Evolutionary conservation across 1,284 basidiomycete genomes (phyloP), one percentile per base, ranked within the genome.

Genomic region (Ustilago shanxiensis): DNA sequence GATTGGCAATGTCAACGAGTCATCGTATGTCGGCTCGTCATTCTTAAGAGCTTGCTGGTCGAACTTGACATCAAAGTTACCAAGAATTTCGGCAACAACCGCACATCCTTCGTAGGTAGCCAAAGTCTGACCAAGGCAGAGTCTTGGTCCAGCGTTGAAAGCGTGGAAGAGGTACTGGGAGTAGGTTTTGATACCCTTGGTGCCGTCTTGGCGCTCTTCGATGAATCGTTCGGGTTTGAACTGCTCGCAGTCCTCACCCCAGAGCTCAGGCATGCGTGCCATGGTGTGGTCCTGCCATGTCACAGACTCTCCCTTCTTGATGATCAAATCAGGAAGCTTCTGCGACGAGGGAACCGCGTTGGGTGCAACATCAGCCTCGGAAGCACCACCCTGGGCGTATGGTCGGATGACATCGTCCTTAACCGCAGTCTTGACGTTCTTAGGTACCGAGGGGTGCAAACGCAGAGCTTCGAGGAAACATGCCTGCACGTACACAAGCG

Each of bases 121-220:
- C 53, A 82, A 60, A 22, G 79, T 49, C 62, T 79, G 29, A 86
- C 88, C 29, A 56, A 88, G 69, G 71, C 81, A 35, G 54, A 80
- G 33, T 56, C 88, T 35, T 80, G 88, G 41, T 31, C 80, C 20
- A 44, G 78, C 45, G 69, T 86, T 45, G 75, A 86, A 47, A 39
- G 79, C n/a, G 87, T 88, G 41, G 84, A 84, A 26, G 67, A 87
- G 6, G 83, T 88, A 66, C 77, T 88, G 61, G 80, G 88, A 28
- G 87, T 86, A 49, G 84, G 88, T 73, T 83, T 86, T 41, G 88
- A 88, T 83, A 80, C 77, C 82, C 85, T 83, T 71, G 86, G 50
- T 77, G 80, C 60, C 66, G 75, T 85, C 70, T 22, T 80, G 37
- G 44, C 72, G 47, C 75, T 83, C 24, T 72, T 86, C 55, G 71